Base-by-base conservation (phyloP, 2,329 filamentous ascomycete genomes). In the Sclerotinia sclerotiorum region DNA sequence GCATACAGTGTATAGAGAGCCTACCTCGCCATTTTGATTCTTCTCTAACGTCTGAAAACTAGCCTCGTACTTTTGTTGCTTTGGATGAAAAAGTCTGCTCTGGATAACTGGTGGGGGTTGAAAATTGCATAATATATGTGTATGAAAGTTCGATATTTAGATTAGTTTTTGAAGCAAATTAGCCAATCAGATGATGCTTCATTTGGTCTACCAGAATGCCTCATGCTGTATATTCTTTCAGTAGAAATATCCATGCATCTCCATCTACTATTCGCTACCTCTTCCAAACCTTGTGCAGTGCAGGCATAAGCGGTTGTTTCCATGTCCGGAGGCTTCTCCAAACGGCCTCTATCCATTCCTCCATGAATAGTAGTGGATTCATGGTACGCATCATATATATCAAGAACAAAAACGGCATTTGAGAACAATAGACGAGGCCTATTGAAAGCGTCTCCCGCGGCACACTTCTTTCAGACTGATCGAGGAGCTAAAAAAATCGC, bases 21-120 rank as follows among this genome's bases (percentile, higher is more conserved):
- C 42, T 48, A 65, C 63, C 52, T 58, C 27, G 63, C 63, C 63
- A 65, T 65, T 48, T 11, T 32, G 5, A 19, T 27, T 55, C 17
- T 44, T 56, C 27, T 32, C 10, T 5, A 32, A 56, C 15, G 6
- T 44, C 19, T 62, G 8, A 27, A 27, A 8, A 39, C 8, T 7
- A 19, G 39, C 13, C 15, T 27, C 46, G 60, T 63, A 32, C 15
- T 21, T 21, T 39, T 27, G 46, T 62, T 39, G 29, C n/a, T 63
- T 52, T 51, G 8, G 39, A 42, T 42, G 13, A 42, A 42, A 39
- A 52, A 42, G 10, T 51, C 13, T 42, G n/a, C 21, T 42, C 51
- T n/a, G 32, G 39, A 2, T 3, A 52, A 21, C 29, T 13, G 46
- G 32, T 63, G 60, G 29, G 29, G 46, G 21, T 24, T 24, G 39